Evolutionary conservation across 805 yeast species (phyloP).

Genomic region (Metschnikowia dekortorum): DNA sequence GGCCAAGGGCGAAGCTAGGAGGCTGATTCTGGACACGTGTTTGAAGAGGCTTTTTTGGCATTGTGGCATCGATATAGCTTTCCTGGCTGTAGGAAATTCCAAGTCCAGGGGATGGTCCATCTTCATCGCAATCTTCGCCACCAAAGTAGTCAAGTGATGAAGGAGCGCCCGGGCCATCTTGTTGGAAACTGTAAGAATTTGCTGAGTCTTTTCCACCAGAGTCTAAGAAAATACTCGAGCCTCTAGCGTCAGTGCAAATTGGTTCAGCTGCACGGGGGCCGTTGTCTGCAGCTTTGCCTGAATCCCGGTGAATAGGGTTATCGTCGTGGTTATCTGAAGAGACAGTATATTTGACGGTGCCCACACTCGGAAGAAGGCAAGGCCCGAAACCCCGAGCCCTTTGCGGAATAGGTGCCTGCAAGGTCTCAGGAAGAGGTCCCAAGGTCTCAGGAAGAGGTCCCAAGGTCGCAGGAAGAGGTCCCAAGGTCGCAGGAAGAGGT

Average conservation of each 20-base stretch:
- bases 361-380: neutral
- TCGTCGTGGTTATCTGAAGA: neutral
- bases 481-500: neutral
- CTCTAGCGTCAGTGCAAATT: neutral
- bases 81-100: no score
- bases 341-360: neutral
- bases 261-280: neutral
- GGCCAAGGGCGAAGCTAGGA: neutral
- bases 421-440: neutral
- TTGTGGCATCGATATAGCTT: neutral
- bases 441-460: no score
- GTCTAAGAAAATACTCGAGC: neutral
- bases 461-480: no score
- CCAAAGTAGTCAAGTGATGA: neutral
- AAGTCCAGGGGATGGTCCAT: neutral
- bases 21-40: neutral
- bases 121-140: neutral
- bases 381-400: neutral
- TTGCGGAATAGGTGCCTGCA: neutral
- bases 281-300: neutral
- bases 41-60: neutral
- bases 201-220: neutral
- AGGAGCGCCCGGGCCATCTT: neutral
- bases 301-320: neutral
- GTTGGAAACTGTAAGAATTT: neutral